Evolutionary conservation across 2,329 filamentous ascomycete genomes (phyloP), one percentile per base, ranked within the genome.

Genomic region (Hypocreales sp.): DNA sequence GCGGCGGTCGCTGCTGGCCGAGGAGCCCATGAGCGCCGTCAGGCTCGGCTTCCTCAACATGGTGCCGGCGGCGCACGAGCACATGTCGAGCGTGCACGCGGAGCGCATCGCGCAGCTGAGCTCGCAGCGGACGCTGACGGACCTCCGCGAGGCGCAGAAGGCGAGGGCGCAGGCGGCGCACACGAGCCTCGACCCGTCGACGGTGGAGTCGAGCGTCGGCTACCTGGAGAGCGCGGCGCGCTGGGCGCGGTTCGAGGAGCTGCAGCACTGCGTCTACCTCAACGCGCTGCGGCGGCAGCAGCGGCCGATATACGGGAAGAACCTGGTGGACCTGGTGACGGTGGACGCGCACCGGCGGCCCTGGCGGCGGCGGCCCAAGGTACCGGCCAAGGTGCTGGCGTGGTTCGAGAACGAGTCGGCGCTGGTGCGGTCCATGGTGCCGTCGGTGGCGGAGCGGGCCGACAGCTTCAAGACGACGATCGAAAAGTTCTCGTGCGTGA

Each of bases 401-500:
- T 90, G 82, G 81, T 71, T 84, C 31, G 72, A 79, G 28, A 71
- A 75, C 35, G 72, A 75, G 29, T 80, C 80, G 1, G 61, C 62
- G 5, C 47, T 67, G 14, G 57, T 86, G 26, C 60, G 61, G 20
- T 60, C 67, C 4, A 70, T 90, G 54, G 70, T 90, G n/a, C 71
- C 75, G 12, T 83, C 75, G 0, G 50, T 92, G 1, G 67, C 77
- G 22, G 67, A 82, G 41, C 75, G 84, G 15, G 75, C 84, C 2
- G 66, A 72, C 27, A 61, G 64, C 10, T 63, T 92, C 52, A 76
- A 87, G 41, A 72, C 71, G 1, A 74, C 68, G 3, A 76, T 98
- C 28, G 73, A 79, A 36, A 82, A 87, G 46, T 98, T 94, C 43
- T 82, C 80, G 1, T 98, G 87, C 41, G 74, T 93, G 19, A 95